phyloP scores from a whole-genome alignment of 2,329 filamentous ascomycete species.

The Stagonosporopsis vannaccii region DNA sequence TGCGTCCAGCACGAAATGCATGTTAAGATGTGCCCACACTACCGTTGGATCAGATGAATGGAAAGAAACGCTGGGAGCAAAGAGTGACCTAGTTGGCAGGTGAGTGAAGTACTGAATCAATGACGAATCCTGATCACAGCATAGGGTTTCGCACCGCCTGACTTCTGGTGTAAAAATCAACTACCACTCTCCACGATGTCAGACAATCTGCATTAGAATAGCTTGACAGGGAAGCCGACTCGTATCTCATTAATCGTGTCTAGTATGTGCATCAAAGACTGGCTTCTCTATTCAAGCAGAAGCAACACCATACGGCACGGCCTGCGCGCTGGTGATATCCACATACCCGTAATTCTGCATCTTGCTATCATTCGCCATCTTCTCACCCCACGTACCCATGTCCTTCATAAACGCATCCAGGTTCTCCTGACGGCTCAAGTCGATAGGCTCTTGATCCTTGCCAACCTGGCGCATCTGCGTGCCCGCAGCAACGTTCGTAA shows the following conservation, averaged over 20 bases:
- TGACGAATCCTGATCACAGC: too few species aligned
- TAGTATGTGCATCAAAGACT: background rate
- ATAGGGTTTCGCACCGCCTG: too few species aligned
- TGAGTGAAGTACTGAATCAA: too few species aligned
- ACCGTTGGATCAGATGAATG: too few species aligned
- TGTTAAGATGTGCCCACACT: too few species aligned
- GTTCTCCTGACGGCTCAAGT: slow-evolving; percentile 58
- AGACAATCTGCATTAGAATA: background rate
- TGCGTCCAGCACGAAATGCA: background rate
- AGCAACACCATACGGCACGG: slow-evolving; percentile 48
- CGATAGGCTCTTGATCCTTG: slow-evolving; percentile 61
- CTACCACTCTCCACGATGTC: too few species aligned
- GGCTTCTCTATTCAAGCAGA: background rate
- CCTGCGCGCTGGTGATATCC: slow-evolving; percentile 50
- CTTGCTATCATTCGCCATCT: slow-evolving; percentile 50
- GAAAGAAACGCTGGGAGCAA: too few species aligned
- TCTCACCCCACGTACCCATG: slow-evolving; percentile 54
- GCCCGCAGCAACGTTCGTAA: slow-evolving; percentile 57
- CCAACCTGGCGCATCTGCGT: slow-evolving; percentile 62
- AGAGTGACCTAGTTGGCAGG: too few species aligned
- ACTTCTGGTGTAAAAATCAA: too few species aligned
- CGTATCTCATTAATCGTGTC: slow-evolving; percentile 1
- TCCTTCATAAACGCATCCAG: slow-evolving; percentile 59
- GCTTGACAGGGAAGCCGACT: background rate
- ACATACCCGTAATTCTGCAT: slow-evolving; percentile 55